phyloP scores from a whole-genome alignment of 2,329 filamentous ascomycete species.

The Celoporthe dispersa region DNA sequence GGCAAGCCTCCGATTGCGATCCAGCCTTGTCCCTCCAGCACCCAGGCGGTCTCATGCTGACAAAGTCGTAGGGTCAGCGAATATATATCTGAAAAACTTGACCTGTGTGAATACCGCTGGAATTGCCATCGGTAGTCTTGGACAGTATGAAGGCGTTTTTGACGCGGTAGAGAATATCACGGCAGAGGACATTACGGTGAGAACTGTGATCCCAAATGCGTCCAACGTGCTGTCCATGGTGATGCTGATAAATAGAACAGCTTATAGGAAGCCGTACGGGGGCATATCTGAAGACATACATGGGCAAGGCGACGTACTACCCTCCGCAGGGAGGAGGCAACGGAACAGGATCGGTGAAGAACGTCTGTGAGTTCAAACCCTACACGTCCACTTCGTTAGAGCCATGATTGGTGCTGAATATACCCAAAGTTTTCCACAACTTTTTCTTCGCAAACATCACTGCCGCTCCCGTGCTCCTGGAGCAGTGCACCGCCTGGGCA shows the following conservation, averaged over 20 bases:
- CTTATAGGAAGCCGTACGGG: constrained; percentile 19
- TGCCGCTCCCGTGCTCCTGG: constrained; percentile 13
- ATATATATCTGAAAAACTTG: constrained; percentile 13
- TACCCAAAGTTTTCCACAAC: constrained; percentile 11
- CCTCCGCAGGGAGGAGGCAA: constrained; percentile 21
- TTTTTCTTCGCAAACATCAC: constrained; percentile 23
- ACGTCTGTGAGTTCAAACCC: constrained; percentile 10
- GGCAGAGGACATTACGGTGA: constrained; percentile 17
- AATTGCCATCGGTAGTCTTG: constrained; percentile 18
- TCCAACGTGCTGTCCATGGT: background rate
- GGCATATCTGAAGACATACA: constrained; percentile 21
- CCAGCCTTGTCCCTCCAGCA: background rate
- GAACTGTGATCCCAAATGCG: background rate
- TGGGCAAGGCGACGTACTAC: constrained; percentile 21
- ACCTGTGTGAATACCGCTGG: constrained; percentile 18
- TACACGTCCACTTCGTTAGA: background rate
- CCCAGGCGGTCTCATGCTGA: background rate
- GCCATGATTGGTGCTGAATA: background rate
- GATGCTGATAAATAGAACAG: background rate
- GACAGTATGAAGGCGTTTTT: constrained; percentile 16
- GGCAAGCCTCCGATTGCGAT: background rate
- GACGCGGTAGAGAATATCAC: constrained; percentile 20
- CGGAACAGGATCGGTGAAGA: constrained; percentile 19
- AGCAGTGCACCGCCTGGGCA: constrained; percentile 19
- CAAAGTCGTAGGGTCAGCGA: constrained; percentile 8